A percentile compares a stretch with the other conserved stretches of the same genome.
Conservation (phyloP, 2,329 filamentous ascomycete species). For the Colletotrichum cordylinicola region DNA sequence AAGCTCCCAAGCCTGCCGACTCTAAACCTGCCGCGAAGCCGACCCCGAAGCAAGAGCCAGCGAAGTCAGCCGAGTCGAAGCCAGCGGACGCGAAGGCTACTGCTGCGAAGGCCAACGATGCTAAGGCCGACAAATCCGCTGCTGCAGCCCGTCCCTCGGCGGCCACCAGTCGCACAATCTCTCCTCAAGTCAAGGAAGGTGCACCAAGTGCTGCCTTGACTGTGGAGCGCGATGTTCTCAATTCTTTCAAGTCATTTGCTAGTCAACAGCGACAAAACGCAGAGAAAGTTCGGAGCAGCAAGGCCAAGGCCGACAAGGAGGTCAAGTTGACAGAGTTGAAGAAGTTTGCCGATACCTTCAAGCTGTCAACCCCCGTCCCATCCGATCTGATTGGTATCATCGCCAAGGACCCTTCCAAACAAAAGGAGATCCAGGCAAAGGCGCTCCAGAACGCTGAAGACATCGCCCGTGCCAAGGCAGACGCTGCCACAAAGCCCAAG, state of each 20-base stretch:
- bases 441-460: conserved; percentile 78
- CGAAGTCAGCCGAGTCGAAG: not conserved
- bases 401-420: conserved; percentile 94
- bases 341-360: conserved; percentile 94
- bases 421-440: conserved; percentile 90
- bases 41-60: conserved; percentile 6
- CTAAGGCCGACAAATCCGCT: conserved; percentile 19
- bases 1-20: not conserved
- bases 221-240: conserved; percentile 66
- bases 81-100: conserved; percentile 8
- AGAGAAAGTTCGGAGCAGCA: conserved; percentile 62
- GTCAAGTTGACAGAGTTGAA: conserved; percentile 93
- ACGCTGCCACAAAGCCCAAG: conserved; percentile 57
- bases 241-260: conserved; percentile 70
- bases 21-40: conserved; percentile 6
- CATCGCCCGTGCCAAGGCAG: conserved; percentile 51
- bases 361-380: conserved; percentile 90
- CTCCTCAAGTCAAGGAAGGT: conserved; percentile 43
- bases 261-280: conserved; percentile 59
- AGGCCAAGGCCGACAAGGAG: conserved; percentile 79
- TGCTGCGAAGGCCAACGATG: not conserved
- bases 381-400: conserved; percentile 92
- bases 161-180: conserved; percentile 45
- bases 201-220: conserved; percentile 63
- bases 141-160: conserved; percentile 39